phyloP scores from a whole-genome alignment of 306 rosid genomes.

The Geum urbanum region DNA sequence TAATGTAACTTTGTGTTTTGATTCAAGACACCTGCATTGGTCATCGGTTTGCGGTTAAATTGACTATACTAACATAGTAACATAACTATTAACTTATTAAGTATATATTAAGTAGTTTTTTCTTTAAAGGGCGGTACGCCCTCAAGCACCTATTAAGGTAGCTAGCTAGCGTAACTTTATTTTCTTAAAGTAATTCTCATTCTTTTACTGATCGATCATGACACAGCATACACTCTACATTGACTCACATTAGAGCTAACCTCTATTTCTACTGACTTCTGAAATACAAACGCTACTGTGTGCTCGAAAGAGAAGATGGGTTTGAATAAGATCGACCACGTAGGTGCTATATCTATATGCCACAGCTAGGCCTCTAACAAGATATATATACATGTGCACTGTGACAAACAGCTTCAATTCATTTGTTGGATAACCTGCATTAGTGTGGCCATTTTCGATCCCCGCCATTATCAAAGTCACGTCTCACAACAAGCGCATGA shows the following conservation, averaged over 20 bases:
- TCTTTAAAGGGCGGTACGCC: no score
- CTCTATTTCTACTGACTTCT: no score
- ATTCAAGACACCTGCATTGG: no score
- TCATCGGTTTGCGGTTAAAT: no score
- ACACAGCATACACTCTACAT: not conserved
- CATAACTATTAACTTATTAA: no score
- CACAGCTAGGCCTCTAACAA: constrained; percentile 5
- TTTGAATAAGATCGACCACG: not conserved
- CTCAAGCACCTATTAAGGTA: no score
- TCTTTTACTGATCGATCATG: no score
- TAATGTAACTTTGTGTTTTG: no score
- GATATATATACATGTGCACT: constrained; percentile 4
- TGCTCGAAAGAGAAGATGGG: not conserved
- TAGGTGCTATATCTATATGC: constrained; percentile 2
- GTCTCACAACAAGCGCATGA: constrained; percentile 19
- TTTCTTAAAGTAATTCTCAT: no score
- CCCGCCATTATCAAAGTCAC: constrained; percentile 5
- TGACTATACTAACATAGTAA: no score
- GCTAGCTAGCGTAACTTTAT: no score
- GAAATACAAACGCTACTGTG: constrained; percentile 3
- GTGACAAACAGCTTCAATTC: constrained; percentile 20
- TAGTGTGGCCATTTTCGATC: constrained; percentile 19
- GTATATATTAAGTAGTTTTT: no score
- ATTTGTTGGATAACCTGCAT: constrained; percentile 5
- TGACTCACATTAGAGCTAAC: not conserved